Base-by-base conservation (phyloP, 1,284 basidiomycete genomes). In the Ustilago xerochloae region DNA sequence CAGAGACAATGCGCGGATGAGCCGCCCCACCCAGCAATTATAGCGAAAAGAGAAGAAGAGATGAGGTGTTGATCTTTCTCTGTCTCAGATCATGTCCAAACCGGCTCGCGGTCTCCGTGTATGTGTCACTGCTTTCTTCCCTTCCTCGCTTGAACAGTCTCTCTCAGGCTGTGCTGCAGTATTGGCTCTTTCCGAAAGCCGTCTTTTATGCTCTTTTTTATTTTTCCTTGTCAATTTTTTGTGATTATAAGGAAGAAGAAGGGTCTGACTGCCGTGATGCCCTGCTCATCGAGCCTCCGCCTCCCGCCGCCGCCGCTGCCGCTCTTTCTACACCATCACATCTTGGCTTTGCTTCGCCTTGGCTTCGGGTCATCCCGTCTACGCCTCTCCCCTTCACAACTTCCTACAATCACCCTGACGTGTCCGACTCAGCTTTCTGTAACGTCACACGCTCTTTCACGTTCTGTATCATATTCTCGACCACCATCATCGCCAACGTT, bases 271-370 rank as follows among this genome's bases (percentile, higher is more conserved):
- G 47, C 15, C 30, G 28, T 22, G 26, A 22, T 51, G 49, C 41
- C 22, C 6, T 13, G 22, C 32, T 33, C 10, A 10, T 33, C 9
- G 35, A 16, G 35, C 35, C 49, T 38, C 13, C 49, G 22, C 32
- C 32, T 51, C 49, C n/a, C 38, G 24, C 49, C 46, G 28, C 29
- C 46, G 29, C 13, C 10, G 8, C 13, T 6, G 46, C 24, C 29
- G 9, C 29, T 28, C 32, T 24, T 20, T 36, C 33, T 51, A 28
- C 33, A 51, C 33, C 48, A 50, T 50, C 48, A 50, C 48, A 38
- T 12, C 38, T 22, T 35, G 10, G 22, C 9, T 6, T 24, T 5
- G 30, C 20, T 51, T 22, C 49, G 10, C 33, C 9, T 6, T 24
- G 10, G 30, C 32, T 15, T 35, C 33, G 33, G 20, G 28, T 36